Evolutionary conservation across 352 stramenopile genomes (phyloP).

Genomic region (Thalassiosira gravida): DNA sequence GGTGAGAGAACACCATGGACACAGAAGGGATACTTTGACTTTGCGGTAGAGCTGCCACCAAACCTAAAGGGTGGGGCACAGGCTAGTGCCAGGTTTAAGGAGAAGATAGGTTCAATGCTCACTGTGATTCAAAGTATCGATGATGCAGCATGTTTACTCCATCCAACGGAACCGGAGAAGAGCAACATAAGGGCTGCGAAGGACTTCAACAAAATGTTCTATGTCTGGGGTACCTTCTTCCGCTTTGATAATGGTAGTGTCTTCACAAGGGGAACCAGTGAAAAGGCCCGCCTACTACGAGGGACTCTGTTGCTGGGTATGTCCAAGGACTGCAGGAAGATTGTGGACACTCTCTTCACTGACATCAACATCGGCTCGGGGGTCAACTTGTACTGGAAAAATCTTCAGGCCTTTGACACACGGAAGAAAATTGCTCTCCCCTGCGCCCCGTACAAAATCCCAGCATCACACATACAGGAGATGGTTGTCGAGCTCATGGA

Average conservation of each 20-base stretch:
- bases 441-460: not conserved
- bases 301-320: not conserved
- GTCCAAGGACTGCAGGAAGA: not conserved
- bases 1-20: not conserved
- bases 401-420: constrained; percentile 3
- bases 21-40: not conserved
- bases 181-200: not conserved
- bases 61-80: not conserved
- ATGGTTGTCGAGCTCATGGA: not conserved
- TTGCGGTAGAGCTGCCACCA: not conserved
- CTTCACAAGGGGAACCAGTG: not conserved
- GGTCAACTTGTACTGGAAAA: constrained; percentile 1
- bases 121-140: not conserved
- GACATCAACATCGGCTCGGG: not conserved
- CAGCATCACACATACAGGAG: not conserved
- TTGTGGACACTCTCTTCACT: not conserved
- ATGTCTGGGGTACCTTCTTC: not conserved
- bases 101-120: constrained; percentile 2
- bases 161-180: not conserved
- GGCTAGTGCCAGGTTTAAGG: not conserved
- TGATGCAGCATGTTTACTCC: constrained; percentile 1
- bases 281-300: not conserved
- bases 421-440: constrained; percentile 3
- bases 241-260: not conserved
- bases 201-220: not conserved